phyloP scores from a whole-genome alignment of 208 protist genomes.

The Leishmania guyanensis region DNA sequence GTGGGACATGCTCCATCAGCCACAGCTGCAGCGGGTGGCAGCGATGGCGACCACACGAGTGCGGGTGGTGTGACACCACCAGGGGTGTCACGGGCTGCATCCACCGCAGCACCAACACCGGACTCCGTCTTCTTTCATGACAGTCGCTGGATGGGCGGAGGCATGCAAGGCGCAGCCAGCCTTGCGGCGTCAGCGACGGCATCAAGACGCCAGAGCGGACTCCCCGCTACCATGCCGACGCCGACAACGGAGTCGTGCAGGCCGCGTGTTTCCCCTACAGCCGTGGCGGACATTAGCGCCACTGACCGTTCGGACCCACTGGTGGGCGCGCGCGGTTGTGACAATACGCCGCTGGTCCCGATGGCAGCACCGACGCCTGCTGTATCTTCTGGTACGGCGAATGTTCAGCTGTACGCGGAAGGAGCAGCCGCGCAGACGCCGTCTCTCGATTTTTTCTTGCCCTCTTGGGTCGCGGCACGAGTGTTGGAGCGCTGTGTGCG shows the following conservation, averaged over 20 bases:
- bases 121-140: neutral
- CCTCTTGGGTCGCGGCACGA: slow-evolving; percentile 13
- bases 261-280: neutral
- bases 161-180: neutral
- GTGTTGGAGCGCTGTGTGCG: slow-evolving; percentile 25
- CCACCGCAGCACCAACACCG: neutral
- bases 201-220: neutral
- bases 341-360: neutral
- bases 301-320: neutral
- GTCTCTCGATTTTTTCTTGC: slow-evolving; percentile 35
- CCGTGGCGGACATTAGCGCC: neutral
- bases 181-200: neutral
- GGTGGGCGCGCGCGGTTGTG: neutral
- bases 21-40: neutral
- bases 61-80: neutral
- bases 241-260: neutral
- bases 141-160: neutral
- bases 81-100: too few relatives aligned
- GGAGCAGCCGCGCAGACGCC: slow-evolving; percentile 1
- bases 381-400: neutral
- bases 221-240: neutral
- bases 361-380: neutral
- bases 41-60: neutral
- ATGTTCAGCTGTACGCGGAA: neutral
- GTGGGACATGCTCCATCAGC: neutral